Evolutionary conservation across 2,329 filamentous ascomycete species (phyloP).

Genomic region (Neocucurbitaria cava): DNA sequence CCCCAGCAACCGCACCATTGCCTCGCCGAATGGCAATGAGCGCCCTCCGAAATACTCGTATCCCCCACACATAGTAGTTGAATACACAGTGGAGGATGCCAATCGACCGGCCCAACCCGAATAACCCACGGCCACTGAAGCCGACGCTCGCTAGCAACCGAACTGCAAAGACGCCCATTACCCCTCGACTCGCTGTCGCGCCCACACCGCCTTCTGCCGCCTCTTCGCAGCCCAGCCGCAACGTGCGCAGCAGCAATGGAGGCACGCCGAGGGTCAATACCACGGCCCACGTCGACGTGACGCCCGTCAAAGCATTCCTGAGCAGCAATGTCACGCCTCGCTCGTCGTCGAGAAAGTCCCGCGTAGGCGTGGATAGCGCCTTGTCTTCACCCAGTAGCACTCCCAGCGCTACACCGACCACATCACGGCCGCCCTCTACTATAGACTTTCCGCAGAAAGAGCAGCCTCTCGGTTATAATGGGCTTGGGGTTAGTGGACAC

Average conservation of each 20-base stretch:
- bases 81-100: conserved; percentile 42
- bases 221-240: conserved; percentile 40
- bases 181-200: conserved; percentile 63
- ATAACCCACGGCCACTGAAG: conserved; percentile 67
- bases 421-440: conserved; percentile 43
- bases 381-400: conserved; percentile 71
- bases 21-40: conserved; percentile 39
- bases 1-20: conserved; percentile 35
- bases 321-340: conserved; percentile 78
- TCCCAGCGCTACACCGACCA: conserved; percentile 54
- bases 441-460: conserved; percentile 40
- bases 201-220: conserved; percentile 30
- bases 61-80: conserved; percentile 18
- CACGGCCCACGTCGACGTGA: conserved; percentile 58
- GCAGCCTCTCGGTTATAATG: conserved; percentile 33
- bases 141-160: conserved; percentile 72
- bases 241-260: conserved; percentile 34
- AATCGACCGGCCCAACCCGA: conserved; percentile 52
- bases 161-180: conserved; percentile 61
- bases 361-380: conserved; percentile 68
- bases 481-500: conserved; percentile 27
- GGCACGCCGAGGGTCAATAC: conserved; percentile 41
- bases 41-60: conserved; percentile 23
- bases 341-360: conserved; percentile 74
- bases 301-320: conserved; percentile 64